phyloP scores from a whole-genome alignment of 345 rosid genomes.

The Moricandia arvensis region DNA sequence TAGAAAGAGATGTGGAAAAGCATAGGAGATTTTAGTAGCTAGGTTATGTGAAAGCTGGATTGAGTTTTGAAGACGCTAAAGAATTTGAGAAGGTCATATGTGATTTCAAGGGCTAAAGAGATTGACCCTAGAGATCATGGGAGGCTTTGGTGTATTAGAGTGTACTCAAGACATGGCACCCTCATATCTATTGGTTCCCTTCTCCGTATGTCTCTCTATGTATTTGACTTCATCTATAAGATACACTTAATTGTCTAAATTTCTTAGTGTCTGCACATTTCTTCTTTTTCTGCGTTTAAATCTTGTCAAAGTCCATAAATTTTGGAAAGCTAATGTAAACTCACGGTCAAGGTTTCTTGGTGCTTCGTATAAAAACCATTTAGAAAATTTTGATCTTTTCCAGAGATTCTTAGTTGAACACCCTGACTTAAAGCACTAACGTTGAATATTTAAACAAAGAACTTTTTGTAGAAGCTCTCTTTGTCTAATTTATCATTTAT shows the following conservation, averaged over 20 bases:
- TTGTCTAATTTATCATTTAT: too few relatives aligned
- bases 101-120: conserved; percentile 20
- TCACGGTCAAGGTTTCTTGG: conserved; percentile 64
- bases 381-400: conserved; percentile 59
- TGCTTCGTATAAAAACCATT: conserved; percentile 62
- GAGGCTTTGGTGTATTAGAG: conserved; percentile 42
- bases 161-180: conserved; percentile 61
- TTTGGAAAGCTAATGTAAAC: conserved; percentile 64
- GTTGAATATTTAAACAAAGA: neutral
- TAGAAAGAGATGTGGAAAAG: conserved; percentile 33
- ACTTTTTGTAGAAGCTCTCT: neutral
- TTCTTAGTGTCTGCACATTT: neutral
- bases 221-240: neutral
- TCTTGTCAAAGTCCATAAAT: conserved; percentile 56
- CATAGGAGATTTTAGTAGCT: conserved; percentile 42
- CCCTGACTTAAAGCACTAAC: conserved; percentile 53
- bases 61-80: conserved; percentile 45
- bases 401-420: conserved; percentile 55
- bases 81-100: conserved; percentile 38
- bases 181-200: conserved; percentile 81
- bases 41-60: conserved; percentile 52
- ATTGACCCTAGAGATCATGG: conserved; percentile 62
- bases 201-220: conserved; percentile 47
- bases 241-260: neutral
- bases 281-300: conserved; percentile 34